Evolutionary conservation across 306 rosid species (phyloP), one percentile per base, ranked within the genome.

Genomic region (Rosa lucieae): DNA sequence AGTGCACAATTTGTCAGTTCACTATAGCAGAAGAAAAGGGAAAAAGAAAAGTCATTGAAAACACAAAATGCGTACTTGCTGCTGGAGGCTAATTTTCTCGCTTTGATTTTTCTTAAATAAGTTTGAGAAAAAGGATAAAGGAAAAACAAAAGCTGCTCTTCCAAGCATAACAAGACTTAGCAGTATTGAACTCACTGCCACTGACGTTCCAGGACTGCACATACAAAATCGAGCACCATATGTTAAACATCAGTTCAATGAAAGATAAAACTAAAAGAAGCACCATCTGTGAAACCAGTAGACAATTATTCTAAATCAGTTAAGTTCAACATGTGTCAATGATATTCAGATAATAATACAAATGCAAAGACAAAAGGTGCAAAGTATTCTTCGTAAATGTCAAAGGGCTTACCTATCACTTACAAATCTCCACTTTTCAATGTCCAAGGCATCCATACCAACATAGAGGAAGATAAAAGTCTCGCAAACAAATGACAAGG

Each of bases 371-470:
- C 18, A 83, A 17, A 43, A 78, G 67, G 69, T 78, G 32, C 70
- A 76, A 29, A 46, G 23, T 29, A 46, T 63, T 39, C 32, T 65
- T 0, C n/a, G 5, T 70, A 69, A 75, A 66, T 46, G 70, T 58
- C 62, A 43, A 67, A 39, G n/a, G 15, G 39, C 80, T 55, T 89
- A 96, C 99, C 99, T 96, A 72, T 96, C 90, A 69, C 98, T 93
- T 12, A 90, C 98, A 78, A 85, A 96, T 82, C 88, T 90, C 99
- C 99, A 96, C 86, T 93, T 96, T 43, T 93, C 98, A 47, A 96
- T 93, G 90, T 96, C 99, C 94, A 96, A 86, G 65, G 99, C 99
- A 88, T 96, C 99, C 97, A 96, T 96, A 69, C 99, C 99, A 81
- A 96, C 99, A 85, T 96, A 96, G 74, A 96, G 91, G 82, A 96